These are phyloP conservation scores for Pseudocercospora vitis DNA, from an alignment of 2,329 filamentous ascomycete species.

Conservation along the genomic window DNA sequence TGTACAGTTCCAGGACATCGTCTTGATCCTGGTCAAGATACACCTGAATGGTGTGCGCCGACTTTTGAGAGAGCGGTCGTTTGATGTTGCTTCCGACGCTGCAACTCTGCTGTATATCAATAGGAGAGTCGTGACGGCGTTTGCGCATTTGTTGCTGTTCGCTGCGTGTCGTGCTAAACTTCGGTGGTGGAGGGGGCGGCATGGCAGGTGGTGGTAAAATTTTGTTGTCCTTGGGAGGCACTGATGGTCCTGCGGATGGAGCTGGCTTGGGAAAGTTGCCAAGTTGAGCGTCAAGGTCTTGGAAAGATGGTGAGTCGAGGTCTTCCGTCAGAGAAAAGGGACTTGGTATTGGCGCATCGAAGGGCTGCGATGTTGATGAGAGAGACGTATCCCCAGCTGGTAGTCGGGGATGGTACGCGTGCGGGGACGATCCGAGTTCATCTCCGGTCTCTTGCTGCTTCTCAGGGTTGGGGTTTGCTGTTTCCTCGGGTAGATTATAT, in stretches of 20 bases:
- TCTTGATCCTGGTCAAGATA: slow-evolving; percentile 28
- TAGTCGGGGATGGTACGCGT: neutral
- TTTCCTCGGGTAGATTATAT: slow-evolving; percentile 7
- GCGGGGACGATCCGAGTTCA: slow-evolving; percentile 3
- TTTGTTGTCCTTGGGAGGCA: slow-evolving; percentile 1
- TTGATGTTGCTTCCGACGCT: slow-evolving; percentile 8
- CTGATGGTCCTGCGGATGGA: slow-evolving; percentile 2
- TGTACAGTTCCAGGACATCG: slow-evolving; percentile 23
- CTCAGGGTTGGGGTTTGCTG: neutral
- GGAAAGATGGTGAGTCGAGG: slow-evolving; percentile 10
- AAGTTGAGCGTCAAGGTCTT: slow-evolving; percentile 24
- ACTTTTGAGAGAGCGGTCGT: slow-evolving; percentile 10
- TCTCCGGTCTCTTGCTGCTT: slow-evolving; percentile 1
- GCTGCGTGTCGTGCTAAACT: slow-evolving; percentile 1
- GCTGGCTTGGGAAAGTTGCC: slow-evolving; percentile 24
- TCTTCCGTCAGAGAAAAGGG: neutral
- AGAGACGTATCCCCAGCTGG: neutral
- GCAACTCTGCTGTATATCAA: neutral
- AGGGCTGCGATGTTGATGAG: neutral
- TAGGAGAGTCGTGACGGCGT: slow-evolving; percentile 19
- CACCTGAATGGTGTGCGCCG: slow-evolving; percentile 31
- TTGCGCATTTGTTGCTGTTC: slow-evolving; percentile 11
- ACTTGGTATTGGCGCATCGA: neutral
- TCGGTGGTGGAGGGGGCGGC: slow-evolving; percentile 1
- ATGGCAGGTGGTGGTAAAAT: neutral